phyloP scores from a whole-genome alignment of 306 rosid genomes.

The Astragalus membranaceus region DNA sequence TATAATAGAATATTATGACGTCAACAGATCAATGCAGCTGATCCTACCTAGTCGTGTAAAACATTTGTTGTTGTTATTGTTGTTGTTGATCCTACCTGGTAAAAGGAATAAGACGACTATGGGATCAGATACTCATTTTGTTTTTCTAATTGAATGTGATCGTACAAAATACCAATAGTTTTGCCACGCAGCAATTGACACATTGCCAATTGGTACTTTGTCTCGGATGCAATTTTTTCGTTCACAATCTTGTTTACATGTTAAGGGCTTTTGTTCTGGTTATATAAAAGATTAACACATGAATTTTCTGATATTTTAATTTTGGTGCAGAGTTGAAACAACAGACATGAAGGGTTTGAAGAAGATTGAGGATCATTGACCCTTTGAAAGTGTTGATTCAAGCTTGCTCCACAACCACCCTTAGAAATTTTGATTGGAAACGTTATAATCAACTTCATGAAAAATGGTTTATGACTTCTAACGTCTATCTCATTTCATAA shows the following conservation, averaged over 20 bases:
- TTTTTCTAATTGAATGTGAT: slow-evolving; percentile 7
- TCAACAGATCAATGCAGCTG: background rate
- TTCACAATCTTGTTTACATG: background rate
- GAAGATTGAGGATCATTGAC: slow-evolving; percentile 83
- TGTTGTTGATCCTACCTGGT: background rate
- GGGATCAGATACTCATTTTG: background rate
- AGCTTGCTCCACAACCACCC: background rate
- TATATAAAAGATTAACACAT: background rate
- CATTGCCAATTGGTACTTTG: background rate
- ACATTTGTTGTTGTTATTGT: background rate
- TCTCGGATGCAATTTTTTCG: background rate
- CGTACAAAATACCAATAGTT: background rate
- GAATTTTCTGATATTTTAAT: slow-evolving; percentile 24
- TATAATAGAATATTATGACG: background rate
- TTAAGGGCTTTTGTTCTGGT: background rate
- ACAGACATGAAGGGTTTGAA: slow-evolving; percentile 98
- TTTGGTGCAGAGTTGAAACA: slow-evolving; percentile 80
- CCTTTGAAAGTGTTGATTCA: slow-evolving; percentile 14
- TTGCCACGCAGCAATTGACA: background rate
- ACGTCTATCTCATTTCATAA: slow-evolving; percentile 19
- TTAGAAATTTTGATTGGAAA: slow-evolving; percentile 30
- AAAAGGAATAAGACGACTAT: background rate
- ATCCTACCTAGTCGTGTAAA: background rate
- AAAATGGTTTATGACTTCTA: slow-evolving; percentile 29
- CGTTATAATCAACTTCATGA: slow-evolving; percentile 13